Base-by-base conservation (phyloP, 768 basidiomycete genomes). In the Lentinus tigrinus region DNA sequence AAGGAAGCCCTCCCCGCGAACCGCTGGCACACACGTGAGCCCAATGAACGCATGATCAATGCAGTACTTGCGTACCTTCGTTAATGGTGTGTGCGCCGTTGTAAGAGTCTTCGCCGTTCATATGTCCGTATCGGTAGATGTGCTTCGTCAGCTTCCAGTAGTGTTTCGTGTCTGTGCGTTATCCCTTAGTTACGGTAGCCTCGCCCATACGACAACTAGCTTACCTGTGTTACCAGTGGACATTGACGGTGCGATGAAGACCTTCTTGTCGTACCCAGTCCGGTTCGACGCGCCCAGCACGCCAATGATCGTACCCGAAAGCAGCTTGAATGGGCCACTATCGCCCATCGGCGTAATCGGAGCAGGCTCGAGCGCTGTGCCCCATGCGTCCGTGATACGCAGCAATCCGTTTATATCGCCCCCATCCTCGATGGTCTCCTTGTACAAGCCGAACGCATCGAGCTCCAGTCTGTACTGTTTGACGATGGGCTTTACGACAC, bases 11-110 rank as follows among this genome's bases (percentile, higher is more conserved):
- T 82, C 79, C 1, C 76, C 77, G 10, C 72, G 63, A 19, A 85
- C 71, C 23, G 74, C 88, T 88, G 49, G n/a, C n/a, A n/a, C n/a
- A n/a, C 10, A 54, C 19, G 34, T 7, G 36, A 53, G 34, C 21
- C 36, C 59, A 21, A 21, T 11, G 4, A 2, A 8, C 4, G 17
- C 27, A 31, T 16, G 47, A 50, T 21, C 14, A 16, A 17, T 36
- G 14, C 5, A 34, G 52, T 31, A 19, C 13, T 11, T 13, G 66
- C 81, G 66, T 65, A 86, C 87, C 78, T 78, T 91, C 90, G 56
- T 91, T 81, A 26, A 90, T 81, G 2, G 88, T 88, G 69, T 91
- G 90, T n/a, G 85, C 72, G 1, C 79, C 78, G 24, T 68, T 65
- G 49, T 71, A 71, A 23, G 75, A 62, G 34, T 59, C 62, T 2